Percentiles rank a stretch among this genome's conserved stretches.
These are phyloP conservation scores for Gigaspora rosea DNA, from an alignment of 192 early-diverging fungal genomes.

Conservation along the genomic window DNA sequence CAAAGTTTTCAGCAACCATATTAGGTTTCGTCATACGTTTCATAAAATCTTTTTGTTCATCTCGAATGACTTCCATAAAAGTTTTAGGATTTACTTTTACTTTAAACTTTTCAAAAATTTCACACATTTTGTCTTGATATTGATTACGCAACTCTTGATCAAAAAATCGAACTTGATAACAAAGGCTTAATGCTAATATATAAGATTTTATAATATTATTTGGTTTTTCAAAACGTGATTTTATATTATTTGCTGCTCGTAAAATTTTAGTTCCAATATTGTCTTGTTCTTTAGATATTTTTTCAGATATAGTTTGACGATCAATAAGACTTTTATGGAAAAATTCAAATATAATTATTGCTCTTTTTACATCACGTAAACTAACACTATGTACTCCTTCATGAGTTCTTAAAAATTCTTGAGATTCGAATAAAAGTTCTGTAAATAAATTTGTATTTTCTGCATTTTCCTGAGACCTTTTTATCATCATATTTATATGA, in stretches of 20 bases:
- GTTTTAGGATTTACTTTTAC: neutral
- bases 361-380: slow-evolving; percentile 29
- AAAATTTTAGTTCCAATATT: too few relatives aligned
- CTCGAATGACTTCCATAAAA: slow-evolving; percentile 7
- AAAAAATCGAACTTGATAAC: slow-evolving; percentile 1
- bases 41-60: slow-evolving; percentile 28
- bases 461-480: neutral
- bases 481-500: neutral
- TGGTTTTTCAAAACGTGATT: neutral
- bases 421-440: slow-evolving; percentile 30
- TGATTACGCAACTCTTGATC: neutral
- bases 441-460: neutral
- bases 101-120: slow-evolving; percentile 16
- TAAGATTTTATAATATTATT: neutral
- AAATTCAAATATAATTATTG: neutral
- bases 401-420: slow-evolving; percentile 20
- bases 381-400: slow-evolving; percentile 27
- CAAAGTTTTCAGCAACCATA: slow-evolving; percentile 3
- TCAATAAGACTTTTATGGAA: slow-evolving; percentile 21
- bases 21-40: slow-evolving; percentile 2
- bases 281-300: neutral
- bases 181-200: neutral
- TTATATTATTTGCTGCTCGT: too few relatives aligned
- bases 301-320: neutral
- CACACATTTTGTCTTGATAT: slow-evolving; percentile 16